Base-by-base conservation (phyloP, 768 basidiomycete species). In the Tricholoma saponaceum region DNA sequence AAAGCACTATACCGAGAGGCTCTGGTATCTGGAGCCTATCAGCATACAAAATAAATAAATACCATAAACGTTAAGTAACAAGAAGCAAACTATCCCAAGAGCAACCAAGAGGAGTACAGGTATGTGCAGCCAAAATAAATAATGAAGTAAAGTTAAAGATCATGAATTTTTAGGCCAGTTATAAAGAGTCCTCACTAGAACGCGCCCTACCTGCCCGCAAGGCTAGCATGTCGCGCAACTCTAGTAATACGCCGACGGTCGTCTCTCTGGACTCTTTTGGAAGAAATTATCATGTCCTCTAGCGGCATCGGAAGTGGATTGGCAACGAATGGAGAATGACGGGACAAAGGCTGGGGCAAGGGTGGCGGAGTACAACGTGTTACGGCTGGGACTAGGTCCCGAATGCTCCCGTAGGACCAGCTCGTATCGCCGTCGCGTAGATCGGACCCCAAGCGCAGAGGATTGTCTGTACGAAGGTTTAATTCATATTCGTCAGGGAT, bases 301-400 rank as follows among this genome's bases (percentile, higher is more conserved):
- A 80, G 69, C 9, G 83, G 81, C 63, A 80, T 82, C 10, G 85
- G 85, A 14, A 86, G 74, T 9, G 84, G 84, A 61, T 81, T 72
- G 23, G 79, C 69, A 54, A 66, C 70, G 60, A 68, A 72, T 6
- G 71, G 69, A 20, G 55, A 28, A 8, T 22, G 23, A 20, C 7
- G 39, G 35, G 20, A 66, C 22, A 64, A 64, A 20, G 47, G 41
- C 51, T 55, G 54, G 26, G 54, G 43, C 30, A 54, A 22, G 35
- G 54, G 59, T 30, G 62, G 59, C 23, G 46, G 58, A 22, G 46
- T 30, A 1, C 9, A 5, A 50, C 7, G n/a, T 7, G 8, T 9
- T 9, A 28, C 47, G n/a, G 12, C 9, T 9, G 28, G 26, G 28
- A 50, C 16, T 12, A 25, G 44, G 16, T 28, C 26, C 16, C 9